Evolutionary conservation across 805 yeast genomes (phyloP), one percentile per base, ranked within the genome.

Genomic region (Barnettozyma siamensis): DNA sequence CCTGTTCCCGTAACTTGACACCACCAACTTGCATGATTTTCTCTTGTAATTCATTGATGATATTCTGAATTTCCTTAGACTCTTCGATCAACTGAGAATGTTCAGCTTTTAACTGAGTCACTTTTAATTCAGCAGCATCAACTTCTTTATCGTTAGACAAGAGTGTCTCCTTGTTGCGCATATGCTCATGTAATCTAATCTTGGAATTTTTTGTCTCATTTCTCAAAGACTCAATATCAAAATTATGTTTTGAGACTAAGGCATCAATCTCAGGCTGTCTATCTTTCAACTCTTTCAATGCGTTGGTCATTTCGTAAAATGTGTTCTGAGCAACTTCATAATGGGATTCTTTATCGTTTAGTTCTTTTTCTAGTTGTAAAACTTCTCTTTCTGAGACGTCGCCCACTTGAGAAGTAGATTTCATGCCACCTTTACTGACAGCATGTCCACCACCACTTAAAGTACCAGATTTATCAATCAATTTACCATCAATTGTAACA

Each of bases 371-470:
- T 59, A 85, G 62, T 33, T 68, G 60, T 2, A 65, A 61, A 2
- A 86, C 72, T 36, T 80, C 86, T 15, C 72, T 78, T 18, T 76
- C 78, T 4, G 81, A 68, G 12, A 73, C 59, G n/a, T 66, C 69
- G 2, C 65, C 51, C 5, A 65, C 63, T 16, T 75, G 68, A 1
- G 55, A 45, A 0, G 59, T 49, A 1, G 62, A 53, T 43, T 72
- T 77, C 95, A 93, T 88, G 2, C 83, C 81, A 6, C 98, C 99
- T 38, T 73, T 73, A 15, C 75, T 71, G 8, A 72, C 74, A 31
- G 73, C 67, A 41, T 71, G 74, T 40, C 98, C 99, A 64, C 99
- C 99, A 53, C 99, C 99, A 35, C 95, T 79, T 81, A 94, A 80
- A 1, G 97, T 86, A 62, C 99, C 99, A 2, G 95, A 84, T 13